Evolutionary conservation across 805 yeast genomes (phyloP).

Genomic region (Metschnikowia chrysomelidarum): DNA sequence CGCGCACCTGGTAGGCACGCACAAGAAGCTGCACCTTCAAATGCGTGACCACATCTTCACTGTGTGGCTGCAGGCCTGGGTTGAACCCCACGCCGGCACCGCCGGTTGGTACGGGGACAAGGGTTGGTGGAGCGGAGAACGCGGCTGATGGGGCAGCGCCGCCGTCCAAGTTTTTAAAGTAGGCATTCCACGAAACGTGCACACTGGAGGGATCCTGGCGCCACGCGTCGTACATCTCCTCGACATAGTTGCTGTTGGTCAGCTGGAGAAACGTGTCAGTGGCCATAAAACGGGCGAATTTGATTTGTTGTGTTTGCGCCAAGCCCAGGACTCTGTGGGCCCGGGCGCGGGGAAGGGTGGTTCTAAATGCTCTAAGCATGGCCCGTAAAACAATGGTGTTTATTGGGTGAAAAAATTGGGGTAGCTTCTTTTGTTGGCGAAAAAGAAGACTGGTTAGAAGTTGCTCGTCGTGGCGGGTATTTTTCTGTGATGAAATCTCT

Average conservation of each 20-base stretch:
- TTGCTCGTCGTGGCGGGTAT: conserved; percentile 1
- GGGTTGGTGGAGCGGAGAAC: conserved; percentile 87
- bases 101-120: conserved; percentile 78
- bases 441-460: too few species aligned
- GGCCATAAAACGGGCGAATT: conserved; percentile 29
- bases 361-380: conserved; percentile 45
- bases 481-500: conserved; percentile 9
- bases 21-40: conserved; percentile 94
- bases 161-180: conserved; percentile 85
- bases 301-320: conserved; percentile 9
- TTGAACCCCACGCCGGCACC: conserved; percentile 58
- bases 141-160: conserved; percentile 70
- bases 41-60: conserved; percentile 75
- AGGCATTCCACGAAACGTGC: conserved; percentile 95
- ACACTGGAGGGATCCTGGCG: conserved; percentile 84
- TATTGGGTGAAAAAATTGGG: conserved; percentile 5
- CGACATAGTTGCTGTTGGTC: conserved; percentile 86
- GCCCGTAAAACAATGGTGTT: conserved; percentile 8
- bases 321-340: conserved; percentile 28
- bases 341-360: conserved; percentile 35
- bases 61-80: conserved; percentile 49
- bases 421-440: conserved; percentile 5
- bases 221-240: conserved; percentile 98
- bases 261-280: conserved; percentile 79
- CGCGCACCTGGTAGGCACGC: conserved; percentile 98